Evolutionary conservation across 2,329 filamentous ascomycete genomes (phyloP).

Genomic region (Fusarium piperis): DNA sequence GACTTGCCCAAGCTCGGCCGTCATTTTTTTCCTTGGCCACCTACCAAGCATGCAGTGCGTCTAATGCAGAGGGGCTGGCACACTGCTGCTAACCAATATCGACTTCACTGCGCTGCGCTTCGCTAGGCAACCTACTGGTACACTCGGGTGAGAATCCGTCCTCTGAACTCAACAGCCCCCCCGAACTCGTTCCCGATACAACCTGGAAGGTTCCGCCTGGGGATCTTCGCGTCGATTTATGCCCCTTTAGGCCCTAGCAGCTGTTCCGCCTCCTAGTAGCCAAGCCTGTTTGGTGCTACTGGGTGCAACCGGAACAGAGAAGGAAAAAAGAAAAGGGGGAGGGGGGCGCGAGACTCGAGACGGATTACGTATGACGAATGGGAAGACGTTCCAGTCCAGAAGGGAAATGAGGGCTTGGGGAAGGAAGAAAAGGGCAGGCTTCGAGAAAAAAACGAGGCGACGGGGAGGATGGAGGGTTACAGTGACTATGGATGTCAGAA

Average conservation of each 20-base stretch:
- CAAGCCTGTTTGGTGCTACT: conserved; percentile 18
- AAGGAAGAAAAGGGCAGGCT: neutral
- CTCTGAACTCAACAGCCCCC: conserved; percentile 16
- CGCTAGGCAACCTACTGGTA: conserved; percentile 2
- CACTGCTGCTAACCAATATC: neutral
- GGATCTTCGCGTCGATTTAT: conserved; percentile 25
- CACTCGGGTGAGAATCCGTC: conserved; percentile 23
- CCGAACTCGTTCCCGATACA: conserved; percentile 1
- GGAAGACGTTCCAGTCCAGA: neutral
- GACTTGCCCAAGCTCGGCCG: conserved; percentile 2
- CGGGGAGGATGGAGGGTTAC: neutral
- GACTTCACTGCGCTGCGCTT: neutral
- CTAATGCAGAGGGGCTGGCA: conserved; percentile 1
- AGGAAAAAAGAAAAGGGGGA: neutral
- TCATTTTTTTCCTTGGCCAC: neutral
- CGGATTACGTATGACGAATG: conserved; percentile 8
- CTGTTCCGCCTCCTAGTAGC: conserved; percentile 9
- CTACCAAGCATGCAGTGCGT: neutral
- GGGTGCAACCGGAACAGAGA: conserved; percentile 18
- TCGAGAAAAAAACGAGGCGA: neutral
- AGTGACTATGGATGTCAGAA: neutral
- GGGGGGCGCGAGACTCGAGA: conserved; percentile 11
- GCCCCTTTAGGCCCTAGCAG: conserved; percentile 21
- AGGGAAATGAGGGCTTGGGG: neutral
- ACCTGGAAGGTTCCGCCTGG: conserved; percentile 22